These are phyloP conservation scores for Solanum pennellii DNA, from an alignment of 257 asterid genomes.

Conservation along the genomic window DNA sequence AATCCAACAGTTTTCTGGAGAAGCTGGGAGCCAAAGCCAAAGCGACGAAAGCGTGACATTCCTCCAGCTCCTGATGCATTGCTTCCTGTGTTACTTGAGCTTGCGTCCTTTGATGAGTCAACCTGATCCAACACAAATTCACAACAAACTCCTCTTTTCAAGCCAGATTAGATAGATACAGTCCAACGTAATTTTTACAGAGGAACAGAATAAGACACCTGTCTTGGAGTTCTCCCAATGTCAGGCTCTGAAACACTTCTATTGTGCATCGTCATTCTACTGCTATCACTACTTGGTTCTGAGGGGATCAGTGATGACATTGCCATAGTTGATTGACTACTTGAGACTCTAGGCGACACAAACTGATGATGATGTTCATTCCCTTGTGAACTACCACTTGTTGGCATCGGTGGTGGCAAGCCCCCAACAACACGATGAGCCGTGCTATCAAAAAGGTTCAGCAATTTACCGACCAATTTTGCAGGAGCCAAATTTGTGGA, in stretches of 20 bases:
- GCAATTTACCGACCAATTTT: constrained; percentile 67
- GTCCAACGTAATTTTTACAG: neutral
- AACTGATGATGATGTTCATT: constrained; percentile 40
- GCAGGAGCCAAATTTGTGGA: constrained; percentile 79
- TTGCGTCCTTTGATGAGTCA: constrained; percentile 57
- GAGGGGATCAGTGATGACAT: constrained; percentile 87
- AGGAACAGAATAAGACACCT: constrained; percentile 40
- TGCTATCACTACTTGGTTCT: constrained; percentile 48
- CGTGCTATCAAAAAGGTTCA: constrained; percentile 68
- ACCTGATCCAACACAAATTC: constrained; percentile 27
- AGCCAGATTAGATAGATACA: neutral
- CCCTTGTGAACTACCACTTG: constrained; percentile 37
- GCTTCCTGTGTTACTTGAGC: constrained; percentile 30
- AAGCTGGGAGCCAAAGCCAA: constrained; percentile 27
- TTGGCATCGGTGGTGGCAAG: constrained; percentile 50
- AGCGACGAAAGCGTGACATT: neutral
- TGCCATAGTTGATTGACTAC: constrained; percentile 92
- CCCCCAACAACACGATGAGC: constrained; percentile 84
- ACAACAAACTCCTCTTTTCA: neutral
- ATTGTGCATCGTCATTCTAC: constrained; percentile 48
- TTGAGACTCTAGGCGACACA: constrained; percentile 50
- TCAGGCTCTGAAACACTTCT: constrained; percentile 98
- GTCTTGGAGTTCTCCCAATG: constrained; percentile 86
- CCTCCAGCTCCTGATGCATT: constrained; percentile 32
- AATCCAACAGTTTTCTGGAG: constrained; percentile 37